These are phyloP conservation scores for Hypocreales sp. DNA, from an alignment of 2,329 filamentous ascomycete species.

Conservation along the genomic window DNA sequence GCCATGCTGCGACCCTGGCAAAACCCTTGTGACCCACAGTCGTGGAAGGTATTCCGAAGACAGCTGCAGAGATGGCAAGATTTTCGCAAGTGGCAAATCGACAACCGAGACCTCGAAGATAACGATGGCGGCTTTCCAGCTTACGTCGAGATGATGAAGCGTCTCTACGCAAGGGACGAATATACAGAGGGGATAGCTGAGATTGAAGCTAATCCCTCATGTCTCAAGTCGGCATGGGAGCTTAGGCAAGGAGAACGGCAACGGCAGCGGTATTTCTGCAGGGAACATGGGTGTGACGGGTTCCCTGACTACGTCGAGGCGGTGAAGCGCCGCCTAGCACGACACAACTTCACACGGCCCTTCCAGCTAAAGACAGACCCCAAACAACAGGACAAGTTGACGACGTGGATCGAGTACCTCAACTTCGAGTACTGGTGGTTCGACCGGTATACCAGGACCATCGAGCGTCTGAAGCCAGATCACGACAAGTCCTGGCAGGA, in stretches of 20 bases:
- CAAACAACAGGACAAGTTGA: conserved; percentile 12
- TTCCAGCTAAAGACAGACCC: conserved; percentile 15
- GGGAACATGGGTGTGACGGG: conserved; percentile 5
- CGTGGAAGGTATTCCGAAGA: conserved; percentile 8
- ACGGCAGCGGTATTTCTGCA: conserved; percentile 2
- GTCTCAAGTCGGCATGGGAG: conserved; percentile 4
- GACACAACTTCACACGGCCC: conserved; percentile 12
- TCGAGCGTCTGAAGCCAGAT: conserved; percentile 8
- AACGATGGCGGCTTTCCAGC: conserved; percentile 7
- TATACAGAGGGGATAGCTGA: no score
- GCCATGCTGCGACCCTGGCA: conserved; percentile 12
- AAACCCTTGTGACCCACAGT: not conserved
- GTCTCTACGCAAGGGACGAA: no score
- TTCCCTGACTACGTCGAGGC: conserved; percentile 11
- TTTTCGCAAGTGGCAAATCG: conserved; percentile 16
- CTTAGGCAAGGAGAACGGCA: conserved; percentile 1
- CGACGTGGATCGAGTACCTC: conserved; percentile 21
- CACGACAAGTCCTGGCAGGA: conserved; percentile 15
- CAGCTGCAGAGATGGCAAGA: conserved; percentile 13
- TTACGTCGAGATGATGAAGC: conserved; percentile 3
- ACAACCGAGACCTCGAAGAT: conserved; percentile 8
- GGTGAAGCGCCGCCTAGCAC: conserved; percentile 10
- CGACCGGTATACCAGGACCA: conserved; percentile 6
- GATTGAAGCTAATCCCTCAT: conserved; percentile 4
- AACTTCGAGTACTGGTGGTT: conserved; percentile 12